Percentiles rank a stretch among this genome's conserved stretches.
Conservation (phyloP, 495 filamentous ascomycete genomes). For the Hamigera avellanea region DNA sequence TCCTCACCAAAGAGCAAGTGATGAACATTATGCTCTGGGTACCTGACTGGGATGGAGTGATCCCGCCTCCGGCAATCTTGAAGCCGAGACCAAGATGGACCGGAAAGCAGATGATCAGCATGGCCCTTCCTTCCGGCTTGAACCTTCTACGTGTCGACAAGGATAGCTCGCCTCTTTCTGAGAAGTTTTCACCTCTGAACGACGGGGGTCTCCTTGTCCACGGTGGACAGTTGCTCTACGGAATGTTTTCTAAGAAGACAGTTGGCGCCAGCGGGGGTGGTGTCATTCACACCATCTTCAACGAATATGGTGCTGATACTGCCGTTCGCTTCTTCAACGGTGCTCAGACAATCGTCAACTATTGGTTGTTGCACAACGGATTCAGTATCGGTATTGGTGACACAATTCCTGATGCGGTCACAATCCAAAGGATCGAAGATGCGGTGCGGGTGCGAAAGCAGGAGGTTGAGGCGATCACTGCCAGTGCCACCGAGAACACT, state of each 20-base stretch:
- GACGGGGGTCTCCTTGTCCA: conserved; percentile 77
- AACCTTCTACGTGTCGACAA: conserved; percentile 59
- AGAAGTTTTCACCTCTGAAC: conserved; percentile 51
- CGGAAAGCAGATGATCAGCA: conserved; percentile 94
- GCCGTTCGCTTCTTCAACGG: conserved; percentile 94
- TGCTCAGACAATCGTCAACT: conserved; percentile 82
- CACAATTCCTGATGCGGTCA: conserved; percentile 78
- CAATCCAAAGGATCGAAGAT: conserved; percentile 70
- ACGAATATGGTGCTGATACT: conserved; percentile 75
- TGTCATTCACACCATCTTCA: conserved; percentile 92
- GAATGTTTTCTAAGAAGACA: conserved; percentile 83
- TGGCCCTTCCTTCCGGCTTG: conserved; percentile 78
- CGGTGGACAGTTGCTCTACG: conserved; percentile 81
- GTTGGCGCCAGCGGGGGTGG: conserved; percentile 78
- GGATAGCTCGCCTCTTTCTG: conserved; percentile 37
- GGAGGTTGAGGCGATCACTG: conserved; percentile 63
- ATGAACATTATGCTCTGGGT: conserved; percentile 97
- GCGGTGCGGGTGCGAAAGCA: conserved; percentile 69
- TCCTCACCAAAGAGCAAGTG: conserved; percentile 77
- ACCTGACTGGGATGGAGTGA: conserved; percentile 90
- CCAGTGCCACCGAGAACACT: conserved; percentile 66
- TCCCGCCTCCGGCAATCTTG: conserved; percentile 81
- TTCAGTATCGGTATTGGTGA: conserved; percentile 98
- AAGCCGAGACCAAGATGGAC: conserved; percentile 92
- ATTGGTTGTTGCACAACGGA: conserved; percentile 96